Evolutionary conservation across 768 basidiomycete species (phyloP).

Genomic region (Trametes cingulata): DNA sequence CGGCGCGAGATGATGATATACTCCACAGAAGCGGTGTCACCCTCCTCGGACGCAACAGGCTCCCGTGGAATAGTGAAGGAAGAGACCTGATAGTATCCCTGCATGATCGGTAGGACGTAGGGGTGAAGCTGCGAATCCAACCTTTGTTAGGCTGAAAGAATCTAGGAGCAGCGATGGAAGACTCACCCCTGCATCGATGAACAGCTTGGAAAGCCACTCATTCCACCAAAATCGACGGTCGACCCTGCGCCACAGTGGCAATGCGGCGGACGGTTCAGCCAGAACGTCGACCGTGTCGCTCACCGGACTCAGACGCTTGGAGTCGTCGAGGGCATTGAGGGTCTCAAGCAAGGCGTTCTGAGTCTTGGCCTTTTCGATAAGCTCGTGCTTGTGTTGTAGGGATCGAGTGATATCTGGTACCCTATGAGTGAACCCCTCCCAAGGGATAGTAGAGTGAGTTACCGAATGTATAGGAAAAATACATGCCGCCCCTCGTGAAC

Average conservation of each 20-base stretch:
- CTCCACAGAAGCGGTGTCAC: slow-evolving; percentile 51
- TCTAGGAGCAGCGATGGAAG: neutral
- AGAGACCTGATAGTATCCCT: slow-evolving; percentile 85
- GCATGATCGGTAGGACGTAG: slow-evolving; percentile 89
- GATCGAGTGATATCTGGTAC: slow-evolving; percentile 77
- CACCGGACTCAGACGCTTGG: slow-evolving; percentile 28
- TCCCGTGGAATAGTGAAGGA: slow-evolving; percentile 63
- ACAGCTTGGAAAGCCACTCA: slow-evolving; percentile 79
- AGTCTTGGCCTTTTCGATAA: slow-evolving; percentile 54
- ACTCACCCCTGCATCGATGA: slow-evolving; percentile 84
- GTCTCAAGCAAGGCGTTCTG: slow-evolving; percentile 62
- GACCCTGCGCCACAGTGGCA: slow-evolving; percentile 90
- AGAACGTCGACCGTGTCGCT: slow-evolving; percentile 50
- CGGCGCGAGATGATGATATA: slow-evolving; percentile 85
- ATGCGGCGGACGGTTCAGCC: slow-evolving; percentile 70
- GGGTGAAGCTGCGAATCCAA: slow-evolving; percentile 61
- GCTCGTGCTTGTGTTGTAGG: slow-evolving; percentile 76
- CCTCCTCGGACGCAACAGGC: slow-evolving; percentile 40
- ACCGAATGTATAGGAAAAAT: slow-evolving; percentile 88
- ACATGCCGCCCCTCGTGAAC: slow-evolving; percentile 85
- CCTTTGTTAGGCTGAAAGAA: neutral
- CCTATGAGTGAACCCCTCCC: neutral
- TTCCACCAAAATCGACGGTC: slow-evolving; percentile 98
- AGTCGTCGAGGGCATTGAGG: slow-evolving; percentile 49
- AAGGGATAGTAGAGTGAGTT: slow-evolving; percentile 19